These are phyloP conservation scores for Termitomyces sp. DNA, from an alignment of 768 basidiomycete species.

Conservation along the genomic window DNA sequence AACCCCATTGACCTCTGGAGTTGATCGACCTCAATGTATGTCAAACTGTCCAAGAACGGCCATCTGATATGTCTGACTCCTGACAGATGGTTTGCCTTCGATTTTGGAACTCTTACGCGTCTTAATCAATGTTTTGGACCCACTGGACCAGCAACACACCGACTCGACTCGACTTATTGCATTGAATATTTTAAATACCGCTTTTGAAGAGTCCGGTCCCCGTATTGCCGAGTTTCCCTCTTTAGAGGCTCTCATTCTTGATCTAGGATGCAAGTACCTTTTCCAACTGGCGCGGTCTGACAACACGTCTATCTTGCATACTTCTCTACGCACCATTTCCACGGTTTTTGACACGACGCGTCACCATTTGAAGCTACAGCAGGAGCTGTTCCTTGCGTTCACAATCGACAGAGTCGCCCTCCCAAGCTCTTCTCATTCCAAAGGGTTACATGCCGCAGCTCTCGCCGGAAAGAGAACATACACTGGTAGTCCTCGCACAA, in stretches of 20 bases:
- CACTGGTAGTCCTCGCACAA: constrained; percentile 20
- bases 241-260: constrained; percentile 69
- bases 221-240: constrained; percentile 75
- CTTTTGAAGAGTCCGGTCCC: constrained; percentile 79
- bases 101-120: constrained; percentile 91
- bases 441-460: constrained; percentile 18
- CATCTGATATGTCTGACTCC: not conserved
- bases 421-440: constrained; percentile 26
- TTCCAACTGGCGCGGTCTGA: constrained; percentile 96
- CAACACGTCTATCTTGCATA: constrained; percentile 70
- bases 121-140: constrained; percentile 91
- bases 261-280: constrained; percentile 92
- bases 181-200: constrained; percentile 79
- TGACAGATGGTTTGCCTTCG: constrained; percentile 82
- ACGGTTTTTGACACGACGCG: constrained; percentile 88
- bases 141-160: constrained; percentile 90
- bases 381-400: constrained; percentile 92
- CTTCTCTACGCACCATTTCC: constrained; percentile 78
- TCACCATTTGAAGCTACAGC: constrained; percentile 83
- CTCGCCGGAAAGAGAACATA: constrained; percentile 24
- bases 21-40: constrained; percentile 38
- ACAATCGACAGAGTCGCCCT: constrained; percentile 86
- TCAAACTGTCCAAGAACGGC: constrained; percentile 3
- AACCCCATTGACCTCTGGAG: constrained; percentile 19
- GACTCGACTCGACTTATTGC: constrained; percentile 92